Conservation (phyloP, 2,329 filamentous ascomycete species). For the Diaporthe sp. region DNA sequence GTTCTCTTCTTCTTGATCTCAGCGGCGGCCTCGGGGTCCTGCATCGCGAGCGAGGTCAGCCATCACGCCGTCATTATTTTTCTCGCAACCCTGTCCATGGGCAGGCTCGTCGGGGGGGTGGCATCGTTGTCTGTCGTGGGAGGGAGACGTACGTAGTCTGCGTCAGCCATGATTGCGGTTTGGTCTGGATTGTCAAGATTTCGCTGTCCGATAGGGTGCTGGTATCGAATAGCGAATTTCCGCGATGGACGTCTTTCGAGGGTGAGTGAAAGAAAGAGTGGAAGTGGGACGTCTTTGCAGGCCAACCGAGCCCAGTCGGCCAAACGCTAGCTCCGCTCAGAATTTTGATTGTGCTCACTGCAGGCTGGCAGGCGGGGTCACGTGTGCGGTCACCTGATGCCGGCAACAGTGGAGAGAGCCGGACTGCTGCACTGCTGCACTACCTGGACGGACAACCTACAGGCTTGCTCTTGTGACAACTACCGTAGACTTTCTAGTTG, state of each 20-base stretch:
- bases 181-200: slow-evolving; percentile 49
- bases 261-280: slow-evolving; percentile 35
- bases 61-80: slow-evolving; percentile 38
- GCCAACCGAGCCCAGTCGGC: slow-evolving; percentile 27
- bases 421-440: not conserved
- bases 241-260: slow-evolving; percentile 39
- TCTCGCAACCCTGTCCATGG: not conserved
- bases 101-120: not conserved
- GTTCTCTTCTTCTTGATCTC: slow-evolving; percentile 99
- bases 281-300: slow-evolving; percentile 38
- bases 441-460: not conserved
- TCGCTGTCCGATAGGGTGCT: slow-evolving; percentile 55
- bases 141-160: slow-evolving; percentile 50
- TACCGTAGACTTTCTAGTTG: no score
- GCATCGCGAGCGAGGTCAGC: slow-evolving; percentile 44
- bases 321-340: slow-evolving; percentile 28
- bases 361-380: not conserved
- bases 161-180: slow-evolving; percentile 83
- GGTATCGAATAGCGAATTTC: slow-evolving; percentile 51
- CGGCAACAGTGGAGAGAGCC: not conserved
- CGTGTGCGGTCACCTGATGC: not conserved
- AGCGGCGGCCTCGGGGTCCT: slow-evolving; percentile 98
- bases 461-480: not conserved
- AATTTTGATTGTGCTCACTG: slow-evolving; percentile 33
- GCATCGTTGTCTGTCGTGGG: slow-evolving; percentile 38